Base-by-base conservation (phyloP, 1,284 basidiomycete genomes). In the Ganoderma multipileum region DNA sequence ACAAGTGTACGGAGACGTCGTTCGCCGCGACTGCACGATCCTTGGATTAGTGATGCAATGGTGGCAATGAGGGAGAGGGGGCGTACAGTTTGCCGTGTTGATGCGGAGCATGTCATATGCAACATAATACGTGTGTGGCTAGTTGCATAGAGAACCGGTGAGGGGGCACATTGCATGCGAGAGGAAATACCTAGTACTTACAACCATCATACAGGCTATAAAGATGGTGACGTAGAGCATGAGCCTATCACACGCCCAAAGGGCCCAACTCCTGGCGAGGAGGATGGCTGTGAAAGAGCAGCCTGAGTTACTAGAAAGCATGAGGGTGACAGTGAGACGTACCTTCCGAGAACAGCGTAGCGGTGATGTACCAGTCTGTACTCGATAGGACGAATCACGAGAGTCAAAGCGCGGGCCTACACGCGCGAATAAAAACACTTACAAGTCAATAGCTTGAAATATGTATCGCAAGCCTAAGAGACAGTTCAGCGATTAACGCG, bases 321-420 rank as follows among this genome's bases (percentile, higher is more conserved):
- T 61, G 2, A 26, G 5, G 26, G 39, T 47, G 26, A 23, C 28
- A 20, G 5, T 4, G 16, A 42, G 23, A 38, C 50, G 5, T 39
- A 63, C 61, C 33, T 26, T 63, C 61, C 11, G 61, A 63, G 23
- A 63, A 63, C 36, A 54, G 8, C 12, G 36, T 63, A 20, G 41
- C 61, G 16, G 44, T 50, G 20, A 33, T 28, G 33, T 62, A 62
- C 36, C 42, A 62, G 30, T 62, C 61, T 62, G 30, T 14, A 52
- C 2, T 26, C 47, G 3, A 14, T n/a, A 9, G n/a, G 11, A 6
- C 28, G 12, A n/a, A n/a, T n/a, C n/a, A n/a, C n/a, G n/a, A 44
- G 2, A 18, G 61, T n/a, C 28, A 23, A 39, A n/a, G 20, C 20
- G 4, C 42, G 44, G 18, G 2, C 5, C 33, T 30, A 7, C 28